Base-by-base conservation (phyloP, 352 stramenopile species). In the Globisporangium ultimum region DNA sequence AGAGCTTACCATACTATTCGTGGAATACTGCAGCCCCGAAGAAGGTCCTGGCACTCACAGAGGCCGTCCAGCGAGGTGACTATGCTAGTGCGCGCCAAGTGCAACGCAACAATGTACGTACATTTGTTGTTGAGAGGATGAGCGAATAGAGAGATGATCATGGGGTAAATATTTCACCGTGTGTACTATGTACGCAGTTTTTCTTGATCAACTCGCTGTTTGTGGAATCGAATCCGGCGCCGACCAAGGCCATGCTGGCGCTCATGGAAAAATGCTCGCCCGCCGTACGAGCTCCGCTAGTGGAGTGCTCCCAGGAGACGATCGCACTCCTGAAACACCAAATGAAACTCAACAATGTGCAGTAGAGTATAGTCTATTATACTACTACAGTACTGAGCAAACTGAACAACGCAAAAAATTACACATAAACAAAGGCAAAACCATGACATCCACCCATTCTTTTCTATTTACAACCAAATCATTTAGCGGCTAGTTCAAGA, bases 161-260 rank as follows among this genome's bases (percentile, higher is more conserved):
- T 17, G 14, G 38, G 14, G 14, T 13, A 3, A 13, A 17, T 43
- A 17, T 43, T 8, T 43, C 38, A 43, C 38, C 38, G 10, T 43
- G 38, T 17, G 38, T 10, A 2, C 2, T 13, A 10, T 43, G 5
- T 43, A 8, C 5, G 24, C 48, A 84, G 74, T 76, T 86, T 55
- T 70, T 72, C 22, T 49, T 91, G 38, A 75, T 88, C 54, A 84
- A 88, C 63, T 66, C 70, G 22, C 72, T 93, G 45, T 93, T 95
- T 45, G 71, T 84, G 41, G 83, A 95, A 58, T 81, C 80, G 12
- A 95, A 93, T 64, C 86, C 86, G 40, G 72, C 88, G 64, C 81
- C 80, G 34, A 78, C 84, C 51, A 95, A 95, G 74, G 84, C 87
- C 55, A 66, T 68, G 17, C 78, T 91, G 70, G 75, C 87, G 66